Conservation (phyloP, 306 rosid genomes). For the Vicia villosa region DNA sequence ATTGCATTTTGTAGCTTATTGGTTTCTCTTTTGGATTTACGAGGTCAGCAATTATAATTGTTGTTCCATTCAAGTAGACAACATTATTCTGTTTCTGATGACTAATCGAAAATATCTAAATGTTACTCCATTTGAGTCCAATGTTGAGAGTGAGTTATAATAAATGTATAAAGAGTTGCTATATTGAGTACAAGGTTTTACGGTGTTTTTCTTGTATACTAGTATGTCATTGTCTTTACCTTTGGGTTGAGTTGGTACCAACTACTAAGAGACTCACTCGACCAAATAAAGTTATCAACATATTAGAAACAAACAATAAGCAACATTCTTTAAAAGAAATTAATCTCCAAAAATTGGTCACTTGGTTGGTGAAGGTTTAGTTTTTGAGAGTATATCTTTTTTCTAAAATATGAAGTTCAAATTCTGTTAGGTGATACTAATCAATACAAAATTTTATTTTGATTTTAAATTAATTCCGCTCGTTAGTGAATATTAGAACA, state of each 20-base stretch:
- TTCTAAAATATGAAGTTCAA: too few relatives aligned
- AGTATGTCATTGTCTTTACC: conserved; percentile 25
- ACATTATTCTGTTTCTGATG: conserved; percentile 38
- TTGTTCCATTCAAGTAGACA: conserved; percentile 50
- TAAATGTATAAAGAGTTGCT: conserved; percentile 17
- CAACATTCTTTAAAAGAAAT: not conserved
- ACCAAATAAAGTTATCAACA: conserved; percentile 18
- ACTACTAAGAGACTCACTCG: conserved; percentile 1
- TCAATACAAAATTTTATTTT: too few relatives aligned
- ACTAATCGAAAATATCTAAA: conserved; percentile 21
- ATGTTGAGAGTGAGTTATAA: not conserved
- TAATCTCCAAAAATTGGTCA: too few relatives aligned
- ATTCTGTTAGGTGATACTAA: too few relatives aligned
- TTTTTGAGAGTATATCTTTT: too few relatives aligned
- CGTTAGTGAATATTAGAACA: too few relatives aligned
- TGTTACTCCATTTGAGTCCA: conserved; percentile 27
- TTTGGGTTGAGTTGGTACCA: conserved; percentile 32
- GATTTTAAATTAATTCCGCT: too few relatives aligned
- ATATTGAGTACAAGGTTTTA: conserved; percentile 27
- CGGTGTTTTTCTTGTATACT: conserved; percentile 7
- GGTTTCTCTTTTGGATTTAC: conserved; percentile 34
- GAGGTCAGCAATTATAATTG: conserved; percentile 40
- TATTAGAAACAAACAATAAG: not conserved
- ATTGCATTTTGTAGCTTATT: conserved; percentile 30
- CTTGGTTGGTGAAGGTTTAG: too few relatives aligned